Evolutionary conservation across 768 basidiomycete genomes (phyloP).

Genomic region (Suillus hirtellus): DNA sequence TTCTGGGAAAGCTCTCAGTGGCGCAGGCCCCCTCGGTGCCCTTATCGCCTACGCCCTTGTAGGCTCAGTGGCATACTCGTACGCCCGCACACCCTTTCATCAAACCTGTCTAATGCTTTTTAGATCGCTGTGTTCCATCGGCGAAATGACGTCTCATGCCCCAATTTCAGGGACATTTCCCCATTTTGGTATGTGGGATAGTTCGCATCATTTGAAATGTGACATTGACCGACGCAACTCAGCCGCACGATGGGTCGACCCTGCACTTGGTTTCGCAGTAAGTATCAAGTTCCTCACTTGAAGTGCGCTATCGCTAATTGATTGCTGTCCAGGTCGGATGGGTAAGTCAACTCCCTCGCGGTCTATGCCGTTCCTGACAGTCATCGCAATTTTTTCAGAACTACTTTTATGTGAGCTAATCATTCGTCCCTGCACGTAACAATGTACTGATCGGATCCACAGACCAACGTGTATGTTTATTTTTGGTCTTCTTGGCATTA

Average conservation of each 20-base stretch:
- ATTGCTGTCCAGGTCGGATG: constrained; percentile 24
- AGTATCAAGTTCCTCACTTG: constrained; percentile 28
- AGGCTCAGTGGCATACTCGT: constrained; percentile 67
- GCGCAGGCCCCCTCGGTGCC: constrained; percentile 67
- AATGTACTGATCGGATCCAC: background rate
- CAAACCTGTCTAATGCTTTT: constrained; percentile 16
- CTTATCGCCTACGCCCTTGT: constrained; percentile 64
- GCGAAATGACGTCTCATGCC: constrained; percentile 80
- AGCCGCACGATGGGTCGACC: constrained; percentile 61
- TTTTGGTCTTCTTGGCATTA: background rate
- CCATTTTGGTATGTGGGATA: constrained; percentile 51
- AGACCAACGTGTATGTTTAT: constrained; percentile 15
- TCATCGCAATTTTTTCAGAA: constrained; percentile 34
- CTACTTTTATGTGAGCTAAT: constrained; percentile 52
- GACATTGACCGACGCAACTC: background rate
- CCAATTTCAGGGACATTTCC: constrained; percentile 80
- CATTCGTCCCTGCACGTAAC: constrained; percentile 33
- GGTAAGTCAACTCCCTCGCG: constrained; percentile 36
- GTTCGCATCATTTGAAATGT: background rate
- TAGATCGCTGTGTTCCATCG: constrained; percentile 64
- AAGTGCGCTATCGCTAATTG: background rate
- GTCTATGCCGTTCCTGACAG: background rate
- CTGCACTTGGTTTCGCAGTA: constrained; percentile 57
- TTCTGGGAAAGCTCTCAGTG: constrained; percentile 58
- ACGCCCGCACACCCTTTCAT: constrained; percentile 21